These are phyloP conservation scores for Cyclospora cayetanensis DNA, from an alignment of 169 alveolate species.

Conservation along the genomic window DNA sequence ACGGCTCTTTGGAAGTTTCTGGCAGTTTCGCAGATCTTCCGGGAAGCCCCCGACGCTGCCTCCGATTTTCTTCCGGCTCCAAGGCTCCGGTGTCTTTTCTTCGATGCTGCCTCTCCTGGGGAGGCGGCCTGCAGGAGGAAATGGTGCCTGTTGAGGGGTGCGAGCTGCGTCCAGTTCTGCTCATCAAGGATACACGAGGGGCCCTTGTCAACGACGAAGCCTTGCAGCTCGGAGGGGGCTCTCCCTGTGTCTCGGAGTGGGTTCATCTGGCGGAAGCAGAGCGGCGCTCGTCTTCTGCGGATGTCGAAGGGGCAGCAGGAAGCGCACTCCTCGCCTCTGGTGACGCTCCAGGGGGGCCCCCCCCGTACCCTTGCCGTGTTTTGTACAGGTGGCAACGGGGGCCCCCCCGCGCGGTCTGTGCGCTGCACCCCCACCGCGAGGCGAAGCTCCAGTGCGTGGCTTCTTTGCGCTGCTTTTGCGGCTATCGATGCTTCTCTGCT, in stretches of 20 bases:
- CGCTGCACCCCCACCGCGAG: slow-evolving; percentile 82
- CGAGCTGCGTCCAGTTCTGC: slow-evolving; percentile 84
- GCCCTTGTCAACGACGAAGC: slow-evolving; percentile 59
- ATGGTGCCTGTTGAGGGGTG: slow-evolving; percentile 84
- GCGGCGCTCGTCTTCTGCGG: neutral
- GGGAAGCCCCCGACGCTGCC: neutral
- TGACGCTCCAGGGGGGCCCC: neutral
- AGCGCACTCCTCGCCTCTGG: neutral
- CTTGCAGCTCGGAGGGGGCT: too few relatives aligned
- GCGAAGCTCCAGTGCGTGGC: slow-evolving; percentile 81
- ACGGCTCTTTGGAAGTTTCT: neutral
- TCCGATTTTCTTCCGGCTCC: neutral
- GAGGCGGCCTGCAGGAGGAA: neutral
- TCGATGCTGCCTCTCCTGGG: slow-evolving; percentile 45
- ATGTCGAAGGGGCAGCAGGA: too few relatives aligned
- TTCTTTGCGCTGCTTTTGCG: slow-evolving; percentile 82
- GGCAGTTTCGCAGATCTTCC: neutral
- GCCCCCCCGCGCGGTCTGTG: slow-evolving; percentile 84
- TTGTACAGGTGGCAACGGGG: slow-evolving; percentile 84
- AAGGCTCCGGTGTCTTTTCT: neutral
- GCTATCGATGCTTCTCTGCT: slow-evolving; percentile 78
- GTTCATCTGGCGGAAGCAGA: neutral
- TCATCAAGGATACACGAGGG: slow-evolving; percentile 78
- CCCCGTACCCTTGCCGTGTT: slow-evolving; percentile 71
- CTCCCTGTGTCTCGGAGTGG: too few relatives aligned